A percentile compares a stretch with the other conserved stretches of the same genome.
Conservation (phyloP, 176 grass and related monocot species). For the Ensete glaucum region DNA sequence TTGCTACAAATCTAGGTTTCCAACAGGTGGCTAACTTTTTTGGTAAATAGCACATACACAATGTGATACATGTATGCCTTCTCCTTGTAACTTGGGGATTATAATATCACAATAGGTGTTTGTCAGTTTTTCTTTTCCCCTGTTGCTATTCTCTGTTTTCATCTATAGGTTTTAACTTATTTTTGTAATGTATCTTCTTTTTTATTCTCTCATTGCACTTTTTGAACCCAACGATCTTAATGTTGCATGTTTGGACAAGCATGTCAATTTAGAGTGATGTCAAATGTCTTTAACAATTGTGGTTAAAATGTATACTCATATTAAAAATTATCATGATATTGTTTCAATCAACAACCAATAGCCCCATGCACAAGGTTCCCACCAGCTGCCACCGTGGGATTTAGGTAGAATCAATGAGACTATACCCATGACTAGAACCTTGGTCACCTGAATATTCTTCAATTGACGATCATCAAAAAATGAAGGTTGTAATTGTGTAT, state of each 20-base stretch:
- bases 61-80: background rate
- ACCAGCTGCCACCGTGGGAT: no score
- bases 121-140: background rate
- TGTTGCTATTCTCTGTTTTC: background rate
- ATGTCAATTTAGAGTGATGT: background rate
- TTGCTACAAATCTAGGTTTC: background rate
- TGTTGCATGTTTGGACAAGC: background rate
- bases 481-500: no score
- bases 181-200: background rate
- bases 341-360: no score
- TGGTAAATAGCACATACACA: no score
- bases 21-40: no score
- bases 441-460: no score
- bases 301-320: no score
- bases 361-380: no score
- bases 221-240: background rate
- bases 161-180: background rate
- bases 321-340: no score
- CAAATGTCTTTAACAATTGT: background rate
- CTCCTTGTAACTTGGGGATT: background rate
- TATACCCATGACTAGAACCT: no score
- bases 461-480: no score
- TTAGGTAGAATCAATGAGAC: no score
- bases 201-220: background rate
- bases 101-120: background rate